Evolutionary conservation across 768 basidiomycete genomes (phyloP).

Genomic region (Agaricus subrufescens): DNA sequence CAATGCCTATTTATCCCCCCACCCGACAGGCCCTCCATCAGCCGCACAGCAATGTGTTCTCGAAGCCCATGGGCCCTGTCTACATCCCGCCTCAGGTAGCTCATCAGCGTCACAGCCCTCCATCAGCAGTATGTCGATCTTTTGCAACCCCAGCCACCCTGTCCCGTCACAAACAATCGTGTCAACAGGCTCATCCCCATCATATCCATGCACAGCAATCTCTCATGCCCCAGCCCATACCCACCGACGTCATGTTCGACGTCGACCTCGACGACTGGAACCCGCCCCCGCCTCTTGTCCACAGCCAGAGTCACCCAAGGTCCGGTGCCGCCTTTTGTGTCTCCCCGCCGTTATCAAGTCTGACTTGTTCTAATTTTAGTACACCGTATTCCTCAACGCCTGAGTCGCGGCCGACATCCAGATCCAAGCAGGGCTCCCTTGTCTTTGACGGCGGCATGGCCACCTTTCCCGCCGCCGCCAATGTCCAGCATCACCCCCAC

Average conservation of each 20-base stretch:
- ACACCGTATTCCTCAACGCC: constrained; percentile 2
- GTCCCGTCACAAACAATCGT: constrained; percentile 14
- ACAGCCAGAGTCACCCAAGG: constrained; percentile 12
- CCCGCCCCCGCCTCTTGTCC: constrained; percentile 8
- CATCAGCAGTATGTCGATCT: constrained; percentile 17
- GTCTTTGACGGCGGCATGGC: constrained; percentile 2
- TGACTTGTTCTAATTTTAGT: constrained; percentile 11
- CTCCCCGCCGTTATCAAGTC: constrained; percentile 7
- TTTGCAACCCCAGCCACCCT: not conserved
- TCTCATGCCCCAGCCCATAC: constrained; percentile 12
- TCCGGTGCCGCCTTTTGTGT: not conserved
- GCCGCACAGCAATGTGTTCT: constrained; percentile 4
- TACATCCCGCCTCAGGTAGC: constrained; percentile 4
- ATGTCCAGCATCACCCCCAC: not conserved
- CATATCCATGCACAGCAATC: constrained; percentile 15
- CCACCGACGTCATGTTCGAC: constrained; percentile 16
- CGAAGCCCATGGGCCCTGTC: constrained; percentile 13
- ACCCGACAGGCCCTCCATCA: constrained; percentile 13
- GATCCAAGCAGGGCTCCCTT: constrained; percentile 6
- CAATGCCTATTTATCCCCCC: constrained; percentile 8
- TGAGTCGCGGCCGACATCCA: constrained; percentile 3
- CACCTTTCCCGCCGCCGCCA: constrained; percentile 4
- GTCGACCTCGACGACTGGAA: constrained; percentile 24
- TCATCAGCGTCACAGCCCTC: constrained; percentile 13
- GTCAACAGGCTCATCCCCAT: constrained; percentile 13